phyloP scores from a whole-genome alignment of 306 rosid species.

The Dryas alaskensis region DNA sequence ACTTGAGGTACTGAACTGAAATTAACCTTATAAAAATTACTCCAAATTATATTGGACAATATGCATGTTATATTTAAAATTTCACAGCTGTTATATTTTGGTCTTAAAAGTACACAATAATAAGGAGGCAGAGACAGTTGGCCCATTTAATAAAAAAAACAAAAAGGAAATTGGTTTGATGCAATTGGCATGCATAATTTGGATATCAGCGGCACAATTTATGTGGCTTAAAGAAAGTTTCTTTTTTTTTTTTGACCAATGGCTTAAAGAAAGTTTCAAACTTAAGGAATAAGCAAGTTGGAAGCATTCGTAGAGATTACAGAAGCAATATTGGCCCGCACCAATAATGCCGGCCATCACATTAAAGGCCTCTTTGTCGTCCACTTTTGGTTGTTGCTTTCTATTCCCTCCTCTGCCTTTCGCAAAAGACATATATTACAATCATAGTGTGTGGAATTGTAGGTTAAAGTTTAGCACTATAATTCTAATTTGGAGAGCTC shows the following conservation, averaged over 20 bases:
- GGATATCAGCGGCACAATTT: background rate
- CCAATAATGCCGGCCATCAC: constrained; percentile 33
- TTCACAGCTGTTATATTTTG: background rate
- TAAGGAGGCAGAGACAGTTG: background rate
- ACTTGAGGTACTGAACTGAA: no score
- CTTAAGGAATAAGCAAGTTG: constrained; percentile 26
- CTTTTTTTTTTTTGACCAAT: no score
- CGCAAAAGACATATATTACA: constrained; percentile 6
- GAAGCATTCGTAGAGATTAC: constrained; percentile 29
- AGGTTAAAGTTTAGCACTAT: constrained; percentile 7
- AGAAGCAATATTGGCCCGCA: constrained; percentile 24
- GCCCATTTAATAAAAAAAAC: background rate
- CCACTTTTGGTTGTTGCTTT: constrained; percentile 20
- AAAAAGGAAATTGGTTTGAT: background rate
- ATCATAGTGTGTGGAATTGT: background rate
- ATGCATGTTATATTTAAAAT: background rate
- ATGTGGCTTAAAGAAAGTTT: background rate
- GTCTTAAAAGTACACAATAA: background rate
- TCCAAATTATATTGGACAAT: background rate
- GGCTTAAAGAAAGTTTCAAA: background rate
- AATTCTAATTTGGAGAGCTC: background rate
- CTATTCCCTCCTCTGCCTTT: background rate
- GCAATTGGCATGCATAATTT: background rate
- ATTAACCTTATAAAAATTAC: background rate
- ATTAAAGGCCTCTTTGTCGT: constrained; percentile 18